These are phyloP conservation scores for Diaporthe vaccinii DNA, from an alignment of 2,329 filamentous ascomycete species.

Conservation along the genomic window DNA sequence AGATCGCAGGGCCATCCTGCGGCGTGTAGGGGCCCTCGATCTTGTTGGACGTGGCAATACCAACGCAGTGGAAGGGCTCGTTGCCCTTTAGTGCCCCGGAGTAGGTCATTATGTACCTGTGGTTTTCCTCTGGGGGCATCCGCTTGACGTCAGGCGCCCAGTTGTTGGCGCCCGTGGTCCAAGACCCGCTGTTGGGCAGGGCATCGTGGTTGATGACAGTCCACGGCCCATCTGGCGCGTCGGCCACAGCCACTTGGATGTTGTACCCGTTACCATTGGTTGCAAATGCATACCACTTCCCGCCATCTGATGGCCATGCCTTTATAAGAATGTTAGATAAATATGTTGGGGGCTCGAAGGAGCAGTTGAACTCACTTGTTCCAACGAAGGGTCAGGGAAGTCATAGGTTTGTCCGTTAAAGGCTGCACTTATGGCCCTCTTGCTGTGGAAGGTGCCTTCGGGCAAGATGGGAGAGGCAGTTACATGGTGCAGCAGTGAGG, in stretches of 20 bases:
- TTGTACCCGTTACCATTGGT: slow-evolving; percentile 64
- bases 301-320: slow-evolving; percentile 52
- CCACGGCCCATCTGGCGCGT: slow-evolving; percentile 62
- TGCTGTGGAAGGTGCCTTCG: slow-evolving; percentile 13
- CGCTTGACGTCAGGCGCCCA: slow-evolving; percentile 74
- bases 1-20: slow-evolving; percentile 62
- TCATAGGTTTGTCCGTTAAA: slow-evolving; percentile 47
- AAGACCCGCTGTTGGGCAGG: slow-evolving; percentile 63
- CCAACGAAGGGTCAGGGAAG: slow-evolving; percentile 68
- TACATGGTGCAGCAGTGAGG: slow-evolving; percentile 27
- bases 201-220: slow-evolving; percentile 64
- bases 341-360: neutral
- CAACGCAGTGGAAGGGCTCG: slow-evolving; percentile 67
- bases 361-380: slow-evolving; percentile 51
- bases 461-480: slow-evolving; percentile 23
- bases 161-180: slow-evolving; percentile 66
- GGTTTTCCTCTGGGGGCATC: slow-evolving; percentile 56
- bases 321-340: slow-evolving; percentile 4
- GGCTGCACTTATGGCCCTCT: slow-evolving; percentile 34
- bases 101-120: slow-evolving; percentile 71
- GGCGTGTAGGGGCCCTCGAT: slow-evolving; percentile 68
- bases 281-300: slow-evolving; percentile 69
- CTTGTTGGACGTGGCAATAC: slow-evolving; percentile 62
- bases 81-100: slow-evolving; percentile 59
- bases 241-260: slow-evolving; percentile 67